phyloP scores from a whole-genome alignment of 192 early-diverging fungal genomes.

The Irineochytrium annulatum region DNA sequence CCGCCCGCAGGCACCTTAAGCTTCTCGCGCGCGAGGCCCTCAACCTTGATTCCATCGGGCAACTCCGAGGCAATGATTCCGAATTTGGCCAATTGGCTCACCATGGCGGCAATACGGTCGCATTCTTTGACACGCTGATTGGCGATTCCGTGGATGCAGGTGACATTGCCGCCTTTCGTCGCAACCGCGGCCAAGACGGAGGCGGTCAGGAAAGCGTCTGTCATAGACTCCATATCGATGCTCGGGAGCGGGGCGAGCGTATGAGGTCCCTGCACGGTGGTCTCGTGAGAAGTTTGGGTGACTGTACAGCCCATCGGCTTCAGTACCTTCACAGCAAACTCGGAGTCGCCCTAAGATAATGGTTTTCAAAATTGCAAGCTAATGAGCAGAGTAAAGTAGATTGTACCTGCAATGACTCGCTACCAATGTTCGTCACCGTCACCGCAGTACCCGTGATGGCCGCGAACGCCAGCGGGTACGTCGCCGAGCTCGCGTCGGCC shows the following conservation, averaged over 20 bases:
- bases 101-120: constrained; percentile 95
- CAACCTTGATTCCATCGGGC: constrained; percentile 79
- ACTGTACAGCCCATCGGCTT: constrained; percentile 90
- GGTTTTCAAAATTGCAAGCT: too few relatives aligned
- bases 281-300: constrained; percentile 80
- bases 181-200: constrained; percentile 89
- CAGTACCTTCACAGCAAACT: constrained; percentile 88
- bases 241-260: constrained; percentile 63
- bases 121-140: constrained; percentile 99
- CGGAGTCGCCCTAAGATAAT: constrained; percentile 80
- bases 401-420: constrained; percentile 28
- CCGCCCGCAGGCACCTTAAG: constrained; percentile 60
- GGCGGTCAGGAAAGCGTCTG: constrained; percentile 97
- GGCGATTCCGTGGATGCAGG: constrained; percentile 90
- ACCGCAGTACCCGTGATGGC: constrained; percentile 88
- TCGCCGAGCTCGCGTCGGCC: constrained; percentile 94
- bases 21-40: constrained; percentile 22
- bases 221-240: constrained; percentile 99
- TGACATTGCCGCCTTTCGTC: constrained; percentile 43
- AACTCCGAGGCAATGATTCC: constrained; percentile 74
- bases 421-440: constrained; percentile 90
- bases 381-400: background rate
- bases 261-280: constrained; percentile 84
- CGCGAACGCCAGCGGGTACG: constrained; percentile 94
- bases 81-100: constrained; percentile 85